phyloP scores from a whole-genome alignment of 306 rosid species.

The Acacia crassicarpa region DNA sequence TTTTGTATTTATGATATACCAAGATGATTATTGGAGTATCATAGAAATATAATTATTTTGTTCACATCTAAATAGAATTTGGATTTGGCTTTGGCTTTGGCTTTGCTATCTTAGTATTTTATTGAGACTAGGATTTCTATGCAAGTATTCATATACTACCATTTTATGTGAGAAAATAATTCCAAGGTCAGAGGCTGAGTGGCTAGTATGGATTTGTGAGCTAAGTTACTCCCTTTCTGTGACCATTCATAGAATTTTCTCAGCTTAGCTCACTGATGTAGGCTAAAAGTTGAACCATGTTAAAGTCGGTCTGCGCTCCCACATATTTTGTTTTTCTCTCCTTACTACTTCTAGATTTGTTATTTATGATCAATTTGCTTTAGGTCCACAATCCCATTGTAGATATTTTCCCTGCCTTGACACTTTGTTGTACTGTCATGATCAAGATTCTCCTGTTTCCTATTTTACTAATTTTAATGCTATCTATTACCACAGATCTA shows the following conservation, averaged over 20 bases:
- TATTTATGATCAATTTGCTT: background rate
- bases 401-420: background rate
- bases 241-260: background rate
- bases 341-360: background rate
- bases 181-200: background rate
- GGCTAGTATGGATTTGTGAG: background rate
- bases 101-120: background rate
- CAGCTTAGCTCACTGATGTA: background rate
- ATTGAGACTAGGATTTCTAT: too few relatives aligned
- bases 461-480: constrained; percentile 21
- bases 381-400: background rate
- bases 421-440: background rate
- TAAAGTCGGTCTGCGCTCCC: background rate
- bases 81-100: background rate
- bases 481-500: constrained; percentile 49
- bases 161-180: background rate
- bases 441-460: background rate
- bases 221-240: background rate
- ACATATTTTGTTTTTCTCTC: background rate
- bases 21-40: background rate
- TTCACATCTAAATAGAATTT: background rate
- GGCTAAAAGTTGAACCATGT: background rate
- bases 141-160: background rate
- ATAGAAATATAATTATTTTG: background rate
- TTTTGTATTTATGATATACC: background rate